Evolutionary conservation across 2,329 filamentous ascomycete species (phyloP).

Genomic region (Neocucurbitaria cava): DNA sequence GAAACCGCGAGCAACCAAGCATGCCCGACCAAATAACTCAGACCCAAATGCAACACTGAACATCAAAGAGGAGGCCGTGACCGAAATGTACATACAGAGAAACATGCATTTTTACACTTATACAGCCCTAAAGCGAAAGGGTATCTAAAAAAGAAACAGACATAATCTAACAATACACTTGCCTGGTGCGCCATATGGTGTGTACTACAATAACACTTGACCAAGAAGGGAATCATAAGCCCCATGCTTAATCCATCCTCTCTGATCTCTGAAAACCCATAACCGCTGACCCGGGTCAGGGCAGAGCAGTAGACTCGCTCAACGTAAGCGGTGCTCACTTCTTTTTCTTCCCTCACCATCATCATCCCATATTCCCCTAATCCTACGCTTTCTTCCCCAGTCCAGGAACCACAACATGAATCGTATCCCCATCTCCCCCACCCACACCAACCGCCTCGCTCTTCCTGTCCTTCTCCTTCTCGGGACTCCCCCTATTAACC

Average conservation of each 20-base stretch:
- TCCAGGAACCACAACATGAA: neutral
- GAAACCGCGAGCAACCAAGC: too few species aligned
- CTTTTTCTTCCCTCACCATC: conserved; percentile 7
- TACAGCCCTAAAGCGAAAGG: conserved; percentile 3
- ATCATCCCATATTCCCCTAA: conserved; percentile 8
- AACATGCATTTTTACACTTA: neutral
- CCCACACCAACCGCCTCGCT: neutral
- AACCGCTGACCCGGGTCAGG: too few species aligned
- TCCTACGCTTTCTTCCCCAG: neutral
- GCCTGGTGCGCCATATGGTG: neutral
- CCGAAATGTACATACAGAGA: neutral
- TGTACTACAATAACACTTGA: too few species aligned
- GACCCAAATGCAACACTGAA: neutral
- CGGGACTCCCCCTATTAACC: conserved; percentile 9
- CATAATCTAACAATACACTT: neutral
- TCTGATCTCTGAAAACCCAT: too few species aligned
- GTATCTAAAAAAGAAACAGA: conserved; percentile 2
- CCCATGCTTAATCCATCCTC: too few species aligned
- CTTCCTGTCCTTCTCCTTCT: neutral
- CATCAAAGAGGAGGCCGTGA: neutral
- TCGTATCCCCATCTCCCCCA: conserved; percentile 3
- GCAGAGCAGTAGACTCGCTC: too few species aligned
- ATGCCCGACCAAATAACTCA: too few species aligned
- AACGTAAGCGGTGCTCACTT: too few species aligned
- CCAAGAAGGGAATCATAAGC: too few species aligned